Percentiles rank a stretch among this genome's conserved stretches.
These are phyloP conservation scores for Pythium pyrilobum DNA, from an alignment of 352 stramenopile genomes.

Conservation along the genomic window DNA sequence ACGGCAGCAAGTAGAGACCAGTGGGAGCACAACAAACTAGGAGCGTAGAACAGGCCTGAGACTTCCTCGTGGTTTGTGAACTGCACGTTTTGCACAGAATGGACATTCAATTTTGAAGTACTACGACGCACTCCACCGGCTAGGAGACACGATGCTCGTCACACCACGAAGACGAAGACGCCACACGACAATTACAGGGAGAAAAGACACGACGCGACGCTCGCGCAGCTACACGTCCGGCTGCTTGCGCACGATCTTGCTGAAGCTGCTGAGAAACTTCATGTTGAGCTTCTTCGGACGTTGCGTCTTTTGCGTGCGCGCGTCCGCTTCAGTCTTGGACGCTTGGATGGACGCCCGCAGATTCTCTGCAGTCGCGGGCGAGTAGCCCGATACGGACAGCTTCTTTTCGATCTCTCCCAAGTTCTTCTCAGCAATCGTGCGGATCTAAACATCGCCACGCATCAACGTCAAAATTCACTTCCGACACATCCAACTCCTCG, in stretches of 20 bases:
- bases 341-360: conserved; percentile 40
- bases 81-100: no score
- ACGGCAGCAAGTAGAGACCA: not conserved
- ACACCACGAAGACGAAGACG: no score
- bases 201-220: no score
- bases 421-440: conserved; percentile 65
- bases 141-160: no score
- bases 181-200: conserved; percentile 1
- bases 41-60: no score
- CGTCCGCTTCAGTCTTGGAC: conserved; percentile 10
- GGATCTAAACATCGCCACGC: no score
- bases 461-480: no score
- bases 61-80: no score
- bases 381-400: conserved; percentile 36
- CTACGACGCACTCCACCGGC: no score
- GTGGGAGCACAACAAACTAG: not conserved
- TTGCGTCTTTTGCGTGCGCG: conserved; percentile 40
- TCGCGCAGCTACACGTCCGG: conserved; percentile 24
- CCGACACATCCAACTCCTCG: not conserved
- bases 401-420: conserved; percentile 68
- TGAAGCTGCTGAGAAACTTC: conserved; percentile 55
- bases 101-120: no score
- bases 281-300: conserved; percentile 76
- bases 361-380: conserved; percentile 35
- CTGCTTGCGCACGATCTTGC: conserved; percentile 26